Percentiles rank a stretch among this genome's conserved stretches.
Evolutionary conservation across 768 basidiomycete species (phyloP).

Genomic region (Chalciporus chontae): DNA sequence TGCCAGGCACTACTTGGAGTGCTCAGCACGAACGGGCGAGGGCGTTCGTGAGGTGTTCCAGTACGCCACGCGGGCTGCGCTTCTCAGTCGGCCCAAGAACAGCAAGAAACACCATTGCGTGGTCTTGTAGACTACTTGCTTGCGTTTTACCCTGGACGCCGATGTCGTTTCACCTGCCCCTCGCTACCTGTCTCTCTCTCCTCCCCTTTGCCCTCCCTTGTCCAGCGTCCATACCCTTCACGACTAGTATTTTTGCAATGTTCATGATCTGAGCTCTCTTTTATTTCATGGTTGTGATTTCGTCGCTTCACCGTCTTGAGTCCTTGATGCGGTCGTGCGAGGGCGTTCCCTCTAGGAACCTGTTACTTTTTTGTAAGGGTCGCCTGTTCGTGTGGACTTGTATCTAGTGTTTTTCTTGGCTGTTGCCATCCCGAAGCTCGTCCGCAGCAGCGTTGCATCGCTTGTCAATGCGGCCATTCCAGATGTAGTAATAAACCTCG

Average conservation of each 20-base stretch:
- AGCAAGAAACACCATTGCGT: constrained; percentile 42
- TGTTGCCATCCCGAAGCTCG: no score
- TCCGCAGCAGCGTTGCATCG: no score
- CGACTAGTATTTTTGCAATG: constrained; percentile 36
- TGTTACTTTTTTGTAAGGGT: no score
- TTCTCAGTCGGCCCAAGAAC: constrained; percentile 55
- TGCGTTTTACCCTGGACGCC: constrained; percentile 20
- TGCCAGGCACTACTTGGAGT: constrained; percentile 95
- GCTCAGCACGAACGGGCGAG: constrained; percentile 93
- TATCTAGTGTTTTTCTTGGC: no score
- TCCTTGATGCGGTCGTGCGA: no score
- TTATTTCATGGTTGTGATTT: constrained; percentile 19
- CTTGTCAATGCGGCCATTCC: no score
- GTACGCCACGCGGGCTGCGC: constrained; percentile 90
- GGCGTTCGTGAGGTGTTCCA: constrained; percentile 99
- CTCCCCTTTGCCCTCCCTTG: constrained; percentile 12
- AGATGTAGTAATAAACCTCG: no score
- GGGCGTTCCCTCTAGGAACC: no score
- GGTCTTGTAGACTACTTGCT: constrained; percentile 39
- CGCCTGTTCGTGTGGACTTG: no score
- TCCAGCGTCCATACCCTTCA: constrained; percentile 36
- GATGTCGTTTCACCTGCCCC: constrained; percentile 16
- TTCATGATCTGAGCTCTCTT: constrained; percentile 34
- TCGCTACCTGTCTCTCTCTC: constrained; percentile 13
- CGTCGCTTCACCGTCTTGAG: no score